Evolutionary conservation across 2,329 filamentous ascomycete species (phyloP).

Genomic region (Camillea tinctor): DNA sequence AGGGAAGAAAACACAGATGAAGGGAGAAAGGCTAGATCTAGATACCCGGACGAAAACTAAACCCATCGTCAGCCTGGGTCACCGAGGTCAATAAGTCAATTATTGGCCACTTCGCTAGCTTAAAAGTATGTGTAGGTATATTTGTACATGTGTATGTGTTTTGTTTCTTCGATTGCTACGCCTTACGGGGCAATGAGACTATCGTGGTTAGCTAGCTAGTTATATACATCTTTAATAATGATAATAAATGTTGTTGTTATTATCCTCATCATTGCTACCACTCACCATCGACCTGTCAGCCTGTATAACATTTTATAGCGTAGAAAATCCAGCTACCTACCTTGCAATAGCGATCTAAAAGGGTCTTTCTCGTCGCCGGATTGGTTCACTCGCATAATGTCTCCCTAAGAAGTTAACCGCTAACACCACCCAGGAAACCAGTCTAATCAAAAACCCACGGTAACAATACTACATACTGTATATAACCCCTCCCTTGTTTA

Average conservation of each 20-base stretch:
- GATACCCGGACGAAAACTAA: no score
- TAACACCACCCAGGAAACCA: neutral
- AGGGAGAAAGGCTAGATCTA: neutral
- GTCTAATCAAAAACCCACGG: neutral
- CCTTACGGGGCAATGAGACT: neutral
- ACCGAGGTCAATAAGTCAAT: neutral
- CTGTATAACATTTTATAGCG: no score
- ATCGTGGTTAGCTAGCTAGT: neutral
- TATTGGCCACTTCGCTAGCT: neutral
- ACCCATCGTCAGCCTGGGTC: neutral
- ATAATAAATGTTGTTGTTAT: no score
- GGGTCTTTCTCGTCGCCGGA: neutral
- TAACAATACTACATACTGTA: neutral
- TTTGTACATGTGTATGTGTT: no score
- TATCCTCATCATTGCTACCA: no score
- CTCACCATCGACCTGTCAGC: no score
- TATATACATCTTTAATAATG: no score
- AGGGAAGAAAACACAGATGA: neutral
- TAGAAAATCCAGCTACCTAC: no score
- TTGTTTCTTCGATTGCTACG: neutral
- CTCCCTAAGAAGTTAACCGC: neutral
- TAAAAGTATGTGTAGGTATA: no score
- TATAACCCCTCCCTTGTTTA: neutral
- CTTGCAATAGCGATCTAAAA: neutral
- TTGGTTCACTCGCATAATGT: neutral